These are phyloP conservation scores for Candida insectalens DNA, from an alignment of 805 yeast species.

Conservation along the genomic window DNA sequence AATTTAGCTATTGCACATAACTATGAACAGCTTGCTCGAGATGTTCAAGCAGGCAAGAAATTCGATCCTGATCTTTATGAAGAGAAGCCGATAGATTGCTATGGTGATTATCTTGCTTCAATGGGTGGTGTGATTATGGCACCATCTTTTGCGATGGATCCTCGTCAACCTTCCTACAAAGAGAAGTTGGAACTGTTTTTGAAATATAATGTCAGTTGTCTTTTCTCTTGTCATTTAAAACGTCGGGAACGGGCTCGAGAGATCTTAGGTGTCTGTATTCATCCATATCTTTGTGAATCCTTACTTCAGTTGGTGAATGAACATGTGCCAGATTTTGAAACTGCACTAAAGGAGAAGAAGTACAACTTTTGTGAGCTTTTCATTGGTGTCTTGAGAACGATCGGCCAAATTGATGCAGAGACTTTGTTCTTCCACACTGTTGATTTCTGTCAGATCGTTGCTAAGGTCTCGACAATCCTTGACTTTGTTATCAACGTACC, in stretches of 20 bases:
- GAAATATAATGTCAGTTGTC: conserved; percentile 12
- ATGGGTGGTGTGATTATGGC: conserved; percentile 53
- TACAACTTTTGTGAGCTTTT: conserved; percentile 20
- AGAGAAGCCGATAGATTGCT: conserved; percentile 28
- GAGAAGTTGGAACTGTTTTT: conserved; percentile 18
- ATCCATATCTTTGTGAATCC: conserved; percentile 32
- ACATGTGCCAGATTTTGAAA: conserved; percentile 16
- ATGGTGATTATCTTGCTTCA: conserved; percentile 66
- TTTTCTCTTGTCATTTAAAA: conserved; percentile 17
- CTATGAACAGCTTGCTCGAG: conserved; percentile 1
- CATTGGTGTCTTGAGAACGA: conserved; percentile 19
- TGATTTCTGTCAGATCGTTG: conserved; percentile 19
- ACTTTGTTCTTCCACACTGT: conserved; percentile 18
- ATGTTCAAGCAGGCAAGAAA: conserved; percentile 2
- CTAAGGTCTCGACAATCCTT: conserved; percentile 13
- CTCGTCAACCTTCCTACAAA: conserved; percentile 17
- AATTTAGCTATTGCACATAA: conserved; percentile 2
- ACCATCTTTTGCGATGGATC: conserved; percentile 17
- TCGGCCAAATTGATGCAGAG: conserved; percentile 17
- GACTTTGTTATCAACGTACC: conserved; percentile 11
- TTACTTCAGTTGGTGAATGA: conserved; percentile 14
- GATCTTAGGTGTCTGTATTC: conserved; percentile 38
- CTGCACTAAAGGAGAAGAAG: conserved; percentile 12
- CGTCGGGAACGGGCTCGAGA: conserved; percentile 67
- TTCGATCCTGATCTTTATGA: conserved; percentile 2